Conservation (phyloP, 2,329 filamentous ascomycete genomes). For the Ophiostoma fasciatum region DNA sequence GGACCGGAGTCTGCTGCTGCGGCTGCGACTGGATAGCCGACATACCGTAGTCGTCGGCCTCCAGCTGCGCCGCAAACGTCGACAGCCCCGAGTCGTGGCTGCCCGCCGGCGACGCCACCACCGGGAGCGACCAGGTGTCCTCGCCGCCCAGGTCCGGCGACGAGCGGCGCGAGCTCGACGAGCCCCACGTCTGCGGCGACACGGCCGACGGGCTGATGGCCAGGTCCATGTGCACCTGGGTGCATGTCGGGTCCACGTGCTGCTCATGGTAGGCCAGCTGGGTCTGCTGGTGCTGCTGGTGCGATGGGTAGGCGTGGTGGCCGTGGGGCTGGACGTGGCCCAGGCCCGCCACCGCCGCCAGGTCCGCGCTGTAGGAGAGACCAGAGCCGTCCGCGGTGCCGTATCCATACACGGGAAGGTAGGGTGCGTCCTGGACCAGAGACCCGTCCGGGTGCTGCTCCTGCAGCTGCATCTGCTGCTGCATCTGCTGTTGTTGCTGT, state of each 20-base stretch:
- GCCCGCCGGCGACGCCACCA: constrained; percentile 28
- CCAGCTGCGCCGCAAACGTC: constrained; percentile 3
- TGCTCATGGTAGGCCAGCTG: not conserved
- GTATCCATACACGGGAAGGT: constrained; percentile 33
- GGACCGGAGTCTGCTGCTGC: too few relatives aligned
- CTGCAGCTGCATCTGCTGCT: too few relatives aligned
- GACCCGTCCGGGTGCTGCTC: too few relatives aligned
- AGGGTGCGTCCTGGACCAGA: too few relatives aligned
- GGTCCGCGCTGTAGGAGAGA: constrained; percentile 27
- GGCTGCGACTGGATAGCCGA: too few relatives aligned
- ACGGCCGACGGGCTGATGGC: constrained; percentile 32
- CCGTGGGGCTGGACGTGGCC: too few relatives aligned
- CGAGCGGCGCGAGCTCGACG: constrained; percentile 37
- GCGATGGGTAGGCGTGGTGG: too few relatives aligned
- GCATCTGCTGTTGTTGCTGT: too few relatives aligned
- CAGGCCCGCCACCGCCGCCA: too few relatives aligned
- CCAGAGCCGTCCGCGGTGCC: constrained; percentile 33
- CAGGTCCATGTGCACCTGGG: constrained; percentile 39
- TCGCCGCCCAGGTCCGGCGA: constrained; percentile 31
- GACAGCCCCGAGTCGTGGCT: constrained; percentile 20
- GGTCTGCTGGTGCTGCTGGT: constrained; percentile 13
- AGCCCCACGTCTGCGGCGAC: constrained; percentile 39
- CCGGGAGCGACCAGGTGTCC: constrained; percentile 29
- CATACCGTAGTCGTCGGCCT: constrained; percentile 11
- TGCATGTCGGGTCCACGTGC: constrained; percentile 36